Base-by-base conservation (phyloP, 768 basidiomycete genomes). In the Boletus reticuloceps region DNA sequence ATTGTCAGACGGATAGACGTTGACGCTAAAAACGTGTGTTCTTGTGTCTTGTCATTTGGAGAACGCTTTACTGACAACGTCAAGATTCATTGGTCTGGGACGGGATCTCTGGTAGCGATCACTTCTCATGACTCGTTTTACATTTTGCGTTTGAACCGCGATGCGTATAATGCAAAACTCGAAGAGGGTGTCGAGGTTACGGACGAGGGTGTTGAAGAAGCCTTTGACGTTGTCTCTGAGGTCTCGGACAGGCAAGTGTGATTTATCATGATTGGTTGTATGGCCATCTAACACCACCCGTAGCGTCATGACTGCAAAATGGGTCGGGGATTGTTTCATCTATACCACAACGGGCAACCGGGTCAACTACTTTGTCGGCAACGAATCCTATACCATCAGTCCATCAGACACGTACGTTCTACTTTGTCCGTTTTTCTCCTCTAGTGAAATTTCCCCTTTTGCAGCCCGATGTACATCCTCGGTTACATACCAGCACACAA, bases 321-420 rank as follows among this genome's bases (percentile, higher is more conserved):
- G 97, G 96, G 84, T 98, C 40, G 97, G 96, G 50, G 97, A 99
- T 72, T 99, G 96, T 72, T 92, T 99, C 74, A 88, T 98, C 66
- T 98, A 97, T 75, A 98, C 94, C 48, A 98, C 88, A 16, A 73
- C 82, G 3, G 82, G 82, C 57, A 98, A 98, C 74, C 81, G 94
- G 19, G 79, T 99, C 47, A 93, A 86, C 73, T 98, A 98, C 79
- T 91, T 99, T 58, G 85, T 98, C 45, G 97, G 97, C 17, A 87
- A 78, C 40, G 92, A 98, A 69, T 86, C 94, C 1, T 94, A 97
- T 70, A 94, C 90, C 49, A 89, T 99, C 69, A 92, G 91, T 54
- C 92, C 94, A 49, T 94, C 97, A 59, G 96, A 99, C 73, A 86
- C 83, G 93, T 95, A 72, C 56, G 91, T 82, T 6, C 10, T 29